phyloP scores from a whole-genome alignment of 2,329 filamentous ascomycete species.

The Gremmenia infestans region DNA sequence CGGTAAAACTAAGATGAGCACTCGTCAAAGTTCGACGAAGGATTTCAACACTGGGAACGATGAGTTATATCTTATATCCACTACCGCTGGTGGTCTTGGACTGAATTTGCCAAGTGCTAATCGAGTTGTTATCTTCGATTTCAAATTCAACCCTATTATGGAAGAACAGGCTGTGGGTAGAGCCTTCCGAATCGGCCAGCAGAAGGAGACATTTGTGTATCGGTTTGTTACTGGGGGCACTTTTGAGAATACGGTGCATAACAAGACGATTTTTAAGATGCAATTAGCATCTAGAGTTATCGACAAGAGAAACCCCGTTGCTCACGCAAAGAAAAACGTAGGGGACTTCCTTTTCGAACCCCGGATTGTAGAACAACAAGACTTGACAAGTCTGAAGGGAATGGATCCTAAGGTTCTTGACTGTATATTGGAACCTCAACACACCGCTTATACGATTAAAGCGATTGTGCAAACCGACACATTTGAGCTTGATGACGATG shows the following conservation, averaged over 20 bases:
- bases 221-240: constrained; percentile 74
- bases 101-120: constrained; percentile 82
- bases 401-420: constrained; percentile 60
- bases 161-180: constrained; percentile 86
- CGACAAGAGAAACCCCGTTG: constrained; percentile 73
- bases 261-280: constrained; percentile 74
- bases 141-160: constrained; percentile 70
- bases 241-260: constrained; percentile 70
- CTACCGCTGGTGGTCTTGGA: constrained; percentile 73
- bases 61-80: constrained; percentile 76
- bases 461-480: constrained; percentile 64
- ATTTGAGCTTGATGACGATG: constrained; percentile 64
- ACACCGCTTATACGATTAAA: constrained; percentile 42
- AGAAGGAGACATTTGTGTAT: constrained; percentile 78
- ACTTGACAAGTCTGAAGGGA: constrained; percentile 49
- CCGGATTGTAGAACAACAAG: constrained; percentile 44
- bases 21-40: constrained; percentile 60
- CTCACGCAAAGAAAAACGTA: constrained; percentile 53
- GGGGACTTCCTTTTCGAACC: constrained; percentile 57
- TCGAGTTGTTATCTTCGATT: constrained; percentile 82
- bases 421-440: constrained; percentile 48
- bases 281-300: constrained; percentile 76
- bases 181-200: constrained; percentile 80
- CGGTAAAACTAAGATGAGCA: constrained; percentile 47
- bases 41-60: constrained; percentile 57